Evolutionary conservation across 768 basidiomycete genomes (phyloP).

Genomic region (Pilatotrama ljubarskyi): DNA sequence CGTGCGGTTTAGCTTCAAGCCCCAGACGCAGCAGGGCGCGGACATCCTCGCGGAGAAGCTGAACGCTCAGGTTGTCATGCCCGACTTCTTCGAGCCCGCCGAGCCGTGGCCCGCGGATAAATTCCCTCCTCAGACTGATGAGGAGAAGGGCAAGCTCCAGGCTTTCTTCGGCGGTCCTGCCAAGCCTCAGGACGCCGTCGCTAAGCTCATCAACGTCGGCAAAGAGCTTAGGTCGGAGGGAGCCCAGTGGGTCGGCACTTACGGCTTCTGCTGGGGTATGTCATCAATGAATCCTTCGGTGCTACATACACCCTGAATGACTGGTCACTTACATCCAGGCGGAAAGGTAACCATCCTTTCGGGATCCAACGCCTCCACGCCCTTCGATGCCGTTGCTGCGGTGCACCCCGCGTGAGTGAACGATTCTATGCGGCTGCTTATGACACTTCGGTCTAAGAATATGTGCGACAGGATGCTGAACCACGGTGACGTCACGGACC

Average conservation of each 20-base stretch:
- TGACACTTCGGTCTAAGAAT: neutral
- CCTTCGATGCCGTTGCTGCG: constrained; percentile 50
- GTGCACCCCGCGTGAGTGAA: constrained; percentile 58
- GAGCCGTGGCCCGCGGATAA: constrained; percentile 48
- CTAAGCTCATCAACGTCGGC: constrained; percentile 45
- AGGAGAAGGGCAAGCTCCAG: constrained; percentile 52
- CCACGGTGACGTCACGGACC: constrained; percentile 47
- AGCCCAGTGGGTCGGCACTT: constrained; percentile 46
- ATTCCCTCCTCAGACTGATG: constrained; percentile 55
- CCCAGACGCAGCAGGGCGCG: constrained; percentile 64
- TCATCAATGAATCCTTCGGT: neutral
- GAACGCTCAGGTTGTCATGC: constrained; percentile 61
- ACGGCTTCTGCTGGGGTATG: constrained; percentile 61
- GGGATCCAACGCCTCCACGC: constrained; percentile 39
- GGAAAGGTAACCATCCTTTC: constrained; percentile 50
- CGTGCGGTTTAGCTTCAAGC: constrained; percentile 45
- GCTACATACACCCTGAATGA: neutral
- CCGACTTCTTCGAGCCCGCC: constrained; percentile 62
- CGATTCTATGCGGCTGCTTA: neutral
- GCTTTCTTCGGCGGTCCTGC: constrained; percentile 59
- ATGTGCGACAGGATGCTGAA: constrained; percentile 46
- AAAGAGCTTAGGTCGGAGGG: constrained; percentile 44
- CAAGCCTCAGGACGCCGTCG: constrained; percentile 39
- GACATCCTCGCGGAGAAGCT: constrained; percentile 58
- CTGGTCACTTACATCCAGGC: constrained; percentile 34